Evolutionary conservation across 2,329 filamentous ascomycete species (phyloP).

Genomic region (Xenosphaeropsis pyriputrescens): DNA sequence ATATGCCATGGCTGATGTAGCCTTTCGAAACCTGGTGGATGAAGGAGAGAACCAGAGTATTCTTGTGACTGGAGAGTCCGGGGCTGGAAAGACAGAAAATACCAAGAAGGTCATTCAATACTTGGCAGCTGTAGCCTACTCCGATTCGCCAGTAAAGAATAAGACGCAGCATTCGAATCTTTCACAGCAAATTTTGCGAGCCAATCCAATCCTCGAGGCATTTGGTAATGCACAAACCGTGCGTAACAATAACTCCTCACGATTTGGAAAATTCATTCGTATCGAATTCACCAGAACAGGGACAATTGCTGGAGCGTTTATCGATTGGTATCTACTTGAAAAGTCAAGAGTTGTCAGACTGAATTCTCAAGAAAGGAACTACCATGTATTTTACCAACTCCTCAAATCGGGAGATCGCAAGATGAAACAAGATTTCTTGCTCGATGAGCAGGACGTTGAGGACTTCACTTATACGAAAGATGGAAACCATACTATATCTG

Average conservation of each 20-base stretch:
- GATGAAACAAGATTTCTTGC: conserved; percentile 62
- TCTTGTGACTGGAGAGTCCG: conserved; percentile 92
- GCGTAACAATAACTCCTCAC: conserved; percentile 94
- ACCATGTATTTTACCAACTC: conserved; percentile 95
- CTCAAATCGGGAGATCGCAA: conserved; percentile 65
- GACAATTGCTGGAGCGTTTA: conserved; percentile 88
- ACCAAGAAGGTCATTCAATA: conserved; percentile 99
- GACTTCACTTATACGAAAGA: conserved; percentile 87
- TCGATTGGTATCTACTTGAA: conserved; percentile 96
- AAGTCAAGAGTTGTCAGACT: conserved; percentile 94
- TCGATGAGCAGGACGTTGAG: conserved; percentile 61
- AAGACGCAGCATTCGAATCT: conserved; percentile 62
- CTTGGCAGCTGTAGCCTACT: conserved; percentile 80
- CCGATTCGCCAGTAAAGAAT: conserved; percentile 55
- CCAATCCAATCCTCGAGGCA: conserved; percentile 93
- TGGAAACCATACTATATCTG: conserved; percentile 81
- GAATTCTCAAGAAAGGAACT: conserved; percentile 81
- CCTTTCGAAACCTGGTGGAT: conserved; percentile 88
- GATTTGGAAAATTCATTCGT: conserved; percentile 96
- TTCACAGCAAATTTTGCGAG: conserved; percentile 88
- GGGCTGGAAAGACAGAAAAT: conserved; percentile 96
- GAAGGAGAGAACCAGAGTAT: conserved; percentile 96
- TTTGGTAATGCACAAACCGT: conserved; percentile 98
- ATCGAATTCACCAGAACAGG: conserved; percentile 86
- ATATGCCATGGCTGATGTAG: conserved; percentile 93